These are phyloP conservation scores for Ogataea haglerorum DNA, from an alignment of 805 yeast species.

Conservation along the genomic window DNA sequence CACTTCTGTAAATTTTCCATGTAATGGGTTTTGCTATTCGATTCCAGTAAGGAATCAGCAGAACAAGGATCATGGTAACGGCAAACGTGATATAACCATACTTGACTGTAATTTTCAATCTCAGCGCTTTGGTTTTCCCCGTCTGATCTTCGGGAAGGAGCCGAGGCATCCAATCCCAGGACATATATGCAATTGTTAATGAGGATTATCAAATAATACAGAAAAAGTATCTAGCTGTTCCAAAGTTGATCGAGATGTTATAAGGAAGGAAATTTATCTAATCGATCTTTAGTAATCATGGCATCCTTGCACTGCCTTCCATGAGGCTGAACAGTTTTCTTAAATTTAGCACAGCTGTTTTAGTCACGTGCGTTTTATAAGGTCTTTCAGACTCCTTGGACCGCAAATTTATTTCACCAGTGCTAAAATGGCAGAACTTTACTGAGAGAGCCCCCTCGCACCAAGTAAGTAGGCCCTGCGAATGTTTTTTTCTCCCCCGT, in stretches of 20 bases:
- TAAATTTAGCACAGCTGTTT: not conserved
- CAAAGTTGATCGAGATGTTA: not conserved
- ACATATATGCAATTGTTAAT: not conserved
- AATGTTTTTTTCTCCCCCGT: constrained; percentile 3
- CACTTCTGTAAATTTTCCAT: constrained; percentile 21
- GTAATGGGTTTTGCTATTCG: constrained; percentile 29
- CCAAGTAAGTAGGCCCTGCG: constrained; percentile 4
- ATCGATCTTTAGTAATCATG: constrained; percentile 8
- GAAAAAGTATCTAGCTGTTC: not conserved
- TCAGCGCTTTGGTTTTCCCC: constrained; percentile 21
- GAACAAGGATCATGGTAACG: constrained; percentile 35
- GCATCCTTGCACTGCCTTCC: constrained; percentile 3
- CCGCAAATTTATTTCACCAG: constrained; percentile 1
- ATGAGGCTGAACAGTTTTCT: not conserved
- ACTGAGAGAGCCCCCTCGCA: constrained; percentile 5
- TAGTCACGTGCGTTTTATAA: constrained; percentile 2
- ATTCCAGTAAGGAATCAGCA: constrained; percentile 39
- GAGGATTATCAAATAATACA: not conserved
- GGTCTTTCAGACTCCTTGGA: constrained; percentile 2
- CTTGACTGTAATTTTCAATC: constrained; percentile 29
- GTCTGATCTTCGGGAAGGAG: constrained; percentile 20
- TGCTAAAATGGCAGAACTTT: constrained; percentile 5
- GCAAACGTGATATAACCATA: constrained; percentile 40
- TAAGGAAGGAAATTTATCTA: not conserved
- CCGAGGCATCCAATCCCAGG: constrained; percentile 21